Percentiles rank a stretch among this genome's conserved stretches.
Evolutionary conservation across 2,329 filamentous ascomycete species (phyloP).

Genomic region (Colletotrichum kahawae): DNA sequence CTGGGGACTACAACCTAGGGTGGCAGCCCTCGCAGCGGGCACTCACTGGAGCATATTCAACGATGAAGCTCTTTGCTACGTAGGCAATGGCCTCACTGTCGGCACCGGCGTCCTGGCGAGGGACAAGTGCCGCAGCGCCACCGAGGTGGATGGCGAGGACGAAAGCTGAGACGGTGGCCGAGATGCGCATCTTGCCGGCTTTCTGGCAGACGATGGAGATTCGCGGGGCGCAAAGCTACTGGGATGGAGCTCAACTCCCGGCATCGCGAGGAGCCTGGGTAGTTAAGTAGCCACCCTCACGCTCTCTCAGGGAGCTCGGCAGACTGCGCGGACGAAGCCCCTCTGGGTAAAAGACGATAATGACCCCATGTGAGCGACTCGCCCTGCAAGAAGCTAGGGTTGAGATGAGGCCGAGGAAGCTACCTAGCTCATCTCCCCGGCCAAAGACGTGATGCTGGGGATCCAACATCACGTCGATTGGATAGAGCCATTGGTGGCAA

Average conservation of each 20-base stretch:
- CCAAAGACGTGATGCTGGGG: constrained; percentile 4
- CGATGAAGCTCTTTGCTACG: constrained; percentile 26
- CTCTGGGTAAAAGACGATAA: neutral
- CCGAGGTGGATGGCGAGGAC: constrained; percentile 15
- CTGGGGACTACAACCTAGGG: constrained; percentile 5
- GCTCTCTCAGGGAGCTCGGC: neutral
- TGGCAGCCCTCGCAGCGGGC: constrained; percentile 11
- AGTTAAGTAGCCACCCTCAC: neutral
- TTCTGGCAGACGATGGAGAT: neutral
- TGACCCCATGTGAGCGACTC: neutral
- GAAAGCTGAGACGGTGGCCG: constrained; percentile 15
- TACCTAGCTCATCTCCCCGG: neutral
- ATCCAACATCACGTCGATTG: neutral
- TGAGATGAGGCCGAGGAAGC: neutral
- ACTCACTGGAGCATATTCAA: constrained; percentile 26
- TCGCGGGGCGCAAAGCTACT: constrained; percentile 8
- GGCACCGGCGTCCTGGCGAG: neutral
- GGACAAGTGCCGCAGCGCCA: neutral
- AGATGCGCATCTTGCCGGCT: constrained; percentile 18
- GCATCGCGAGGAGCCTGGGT: neutral
- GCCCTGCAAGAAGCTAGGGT: neutral
- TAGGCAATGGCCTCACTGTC: neutral
- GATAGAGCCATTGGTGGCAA: neutral
- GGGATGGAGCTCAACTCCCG: neutral
- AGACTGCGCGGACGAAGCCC: neutral